A percentile compares a stretch with the other conserved stretches of the same genome.
Conservation (phyloP, 1,284 basidiomycete genomes). For the Fomitopsis betulina region DNA sequence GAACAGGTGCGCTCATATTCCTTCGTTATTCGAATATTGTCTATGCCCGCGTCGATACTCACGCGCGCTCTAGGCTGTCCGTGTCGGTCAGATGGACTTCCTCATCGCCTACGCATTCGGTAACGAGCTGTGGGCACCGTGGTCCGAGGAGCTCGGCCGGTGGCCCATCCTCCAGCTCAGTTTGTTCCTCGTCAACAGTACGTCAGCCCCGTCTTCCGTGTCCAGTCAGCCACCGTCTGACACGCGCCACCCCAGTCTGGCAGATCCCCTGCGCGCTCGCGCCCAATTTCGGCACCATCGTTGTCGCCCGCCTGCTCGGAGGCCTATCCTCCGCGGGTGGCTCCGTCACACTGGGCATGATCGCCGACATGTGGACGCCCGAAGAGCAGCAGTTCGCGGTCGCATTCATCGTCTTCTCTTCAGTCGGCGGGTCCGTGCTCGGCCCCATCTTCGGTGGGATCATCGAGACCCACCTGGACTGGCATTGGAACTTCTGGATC, state of each 20-base stretch:
- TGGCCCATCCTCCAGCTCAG: slow-evolving; percentile 1
- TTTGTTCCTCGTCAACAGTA: slow-evolving; percentile 1
- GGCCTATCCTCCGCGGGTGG: not conserved
- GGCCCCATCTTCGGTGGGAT: not conserved
- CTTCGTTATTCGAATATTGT: not conserved
- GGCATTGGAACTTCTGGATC: slow-evolving; percentile 1
- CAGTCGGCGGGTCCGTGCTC: not conserved
- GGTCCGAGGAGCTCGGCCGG: slow-evolving; percentile 1
- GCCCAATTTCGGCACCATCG: slow-evolving; percentile 1
- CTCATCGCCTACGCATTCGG: not conserved
- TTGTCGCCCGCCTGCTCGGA: not conserved
- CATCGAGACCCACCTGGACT: not conserved
- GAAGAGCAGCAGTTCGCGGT: slow-evolving; percentile 1
- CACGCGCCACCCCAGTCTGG: not conserved
- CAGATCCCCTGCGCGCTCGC: not conserved
- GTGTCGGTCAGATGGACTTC: not conserved
- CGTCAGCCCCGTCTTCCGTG: not conserved
- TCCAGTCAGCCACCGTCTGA: not conserved
- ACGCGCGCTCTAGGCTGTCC: not conserved
- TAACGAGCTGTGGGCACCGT: slow-evolving; percentile 1
- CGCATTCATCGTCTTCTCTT: not conserved
- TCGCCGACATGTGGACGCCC: not conserved
- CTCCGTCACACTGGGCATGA: not conserved
- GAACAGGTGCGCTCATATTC: not conserved
- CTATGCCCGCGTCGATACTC: too few species aligned